Conservation (phyloP, 1,139 yeast genomes). For the Blastobotrys ciferrii region DNA sequence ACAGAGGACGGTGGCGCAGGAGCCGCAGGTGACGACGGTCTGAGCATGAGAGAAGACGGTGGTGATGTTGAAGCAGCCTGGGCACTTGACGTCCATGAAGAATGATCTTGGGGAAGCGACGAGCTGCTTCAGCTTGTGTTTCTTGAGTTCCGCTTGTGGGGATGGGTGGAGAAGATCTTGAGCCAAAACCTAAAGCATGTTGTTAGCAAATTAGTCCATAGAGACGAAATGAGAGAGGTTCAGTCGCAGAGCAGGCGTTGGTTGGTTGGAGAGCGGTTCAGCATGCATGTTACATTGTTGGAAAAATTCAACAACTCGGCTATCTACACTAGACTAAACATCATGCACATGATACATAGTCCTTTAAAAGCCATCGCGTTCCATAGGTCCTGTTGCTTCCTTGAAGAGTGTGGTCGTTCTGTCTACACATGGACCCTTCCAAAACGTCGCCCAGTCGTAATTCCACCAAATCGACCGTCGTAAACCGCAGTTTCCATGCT, state of each 20-base stretch:
- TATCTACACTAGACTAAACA: not conserved
- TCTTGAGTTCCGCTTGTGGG: constrained; percentile 92
- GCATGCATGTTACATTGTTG: not conserved
- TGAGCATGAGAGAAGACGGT: constrained; percentile 99
- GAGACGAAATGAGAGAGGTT: not conserved
- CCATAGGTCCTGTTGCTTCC: not conserved
- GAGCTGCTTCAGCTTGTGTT: constrained; percentile 96
- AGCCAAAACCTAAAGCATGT: constrained; percentile 69
- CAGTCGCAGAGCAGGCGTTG: not conserved
- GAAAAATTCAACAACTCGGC: not conserved
- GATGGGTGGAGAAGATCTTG: constrained; percentile 97
- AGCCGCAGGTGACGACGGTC: constrained; percentile 99
- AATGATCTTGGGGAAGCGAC: constrained; percentile 98
- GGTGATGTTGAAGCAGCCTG: constrained; percentile 98
- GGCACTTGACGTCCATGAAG: constrained; percentile 99
- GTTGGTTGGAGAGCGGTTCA: not conserved
- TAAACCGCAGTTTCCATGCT: no score
- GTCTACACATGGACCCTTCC: no score
- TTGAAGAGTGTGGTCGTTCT: no score
- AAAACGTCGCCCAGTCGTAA: no score
- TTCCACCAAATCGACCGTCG: no score
- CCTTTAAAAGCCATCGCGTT: no score
- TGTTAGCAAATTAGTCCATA: not conserved
- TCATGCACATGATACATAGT: not conserved
- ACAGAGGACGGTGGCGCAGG: constrained; percentile 97